These are phyloP conservation scores for Aspergillus amoenus DNA, from an alignment of 2,329 filamentous ascomycete genomes.

Conservation along the genomic window DNA sequence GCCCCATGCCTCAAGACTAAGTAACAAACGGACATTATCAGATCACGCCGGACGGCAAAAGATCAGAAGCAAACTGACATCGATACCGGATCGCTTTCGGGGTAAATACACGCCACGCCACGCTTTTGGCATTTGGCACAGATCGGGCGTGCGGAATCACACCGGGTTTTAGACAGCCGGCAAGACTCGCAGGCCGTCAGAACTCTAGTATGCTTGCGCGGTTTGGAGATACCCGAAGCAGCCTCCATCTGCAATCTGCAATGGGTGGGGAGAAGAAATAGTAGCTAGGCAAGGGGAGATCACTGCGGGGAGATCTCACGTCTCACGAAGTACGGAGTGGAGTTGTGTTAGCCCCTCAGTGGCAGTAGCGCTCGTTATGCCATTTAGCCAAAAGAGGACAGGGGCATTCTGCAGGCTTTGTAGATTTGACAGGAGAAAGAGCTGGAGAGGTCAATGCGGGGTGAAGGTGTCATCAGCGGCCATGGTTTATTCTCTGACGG, in stretches of 20 bases:
- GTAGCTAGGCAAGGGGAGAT: not conserved
- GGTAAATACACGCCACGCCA: constrained; percentile 25
- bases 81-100: constrained; percentile 24
- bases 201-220: constrained; percentile 26
- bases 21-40: not conserved
- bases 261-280: not conserved
- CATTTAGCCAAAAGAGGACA: not conserved
- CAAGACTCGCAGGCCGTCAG: constrained; percentile 26
- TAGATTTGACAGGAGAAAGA: not conserved
- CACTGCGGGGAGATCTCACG: constrained; percentile 7
- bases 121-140: constrained; percentile 26
- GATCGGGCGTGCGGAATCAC: constrained; percentile 24
- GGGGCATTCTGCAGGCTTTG: not conserved
- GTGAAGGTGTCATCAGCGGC: no score
- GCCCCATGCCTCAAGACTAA: constrained; percentile 25
- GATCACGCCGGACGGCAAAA: not conserved
- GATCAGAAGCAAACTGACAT: constrained; percentile 17
- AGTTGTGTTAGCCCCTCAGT: not conserved
- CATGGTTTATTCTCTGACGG: no score
- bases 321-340: not conserved
- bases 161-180: constrained; percentile 26
- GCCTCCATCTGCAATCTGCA: constrained; percentile 17
- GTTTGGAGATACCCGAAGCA: constrained; percentile 8
- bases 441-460: no score
- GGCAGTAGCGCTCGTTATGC: not conserved